Evolutionary conservation across 2,329 filamentous ascomycete genomes (phyloP).

Genomic region (Lachnellula cervina): DNA sequence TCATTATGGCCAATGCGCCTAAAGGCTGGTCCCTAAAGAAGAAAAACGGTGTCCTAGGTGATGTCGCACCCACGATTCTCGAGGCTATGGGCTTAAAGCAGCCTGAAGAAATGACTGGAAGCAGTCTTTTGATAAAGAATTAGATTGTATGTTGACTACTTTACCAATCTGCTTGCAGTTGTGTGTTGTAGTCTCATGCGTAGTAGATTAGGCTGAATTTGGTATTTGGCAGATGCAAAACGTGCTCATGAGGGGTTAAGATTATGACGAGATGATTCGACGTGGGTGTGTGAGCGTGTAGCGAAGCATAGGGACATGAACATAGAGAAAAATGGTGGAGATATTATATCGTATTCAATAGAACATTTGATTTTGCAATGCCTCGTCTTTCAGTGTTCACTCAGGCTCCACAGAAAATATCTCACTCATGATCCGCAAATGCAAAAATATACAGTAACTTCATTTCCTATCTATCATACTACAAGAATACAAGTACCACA

Average conservation of each 20-base stretch:
- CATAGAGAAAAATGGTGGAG: background rate
- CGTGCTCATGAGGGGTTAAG: slow-evolving; percentile 25
- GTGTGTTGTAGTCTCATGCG: background rate
- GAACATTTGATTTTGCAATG: background rate
- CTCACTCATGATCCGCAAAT: too few relatives aligned
- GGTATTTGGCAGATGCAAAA: slow-evolving; percentile 26
- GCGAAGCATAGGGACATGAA: background rate
- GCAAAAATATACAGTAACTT: background rate
- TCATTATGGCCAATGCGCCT: slow-evolving; percentile 96
- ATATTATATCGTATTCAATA: background rate
- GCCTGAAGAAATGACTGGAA: slow-evolving; percentile 88
- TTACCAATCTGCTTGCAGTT: slow-evolving; percentile 6
- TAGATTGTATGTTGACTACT: slow-evolving; percentile 23
- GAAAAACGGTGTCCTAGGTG: slow-evolving; percentile 79
- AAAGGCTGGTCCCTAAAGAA: slow-evolving; percentile 79
- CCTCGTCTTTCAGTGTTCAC: background rate
- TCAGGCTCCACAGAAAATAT: too few relatives aligned
- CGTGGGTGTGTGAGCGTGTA: background rate
- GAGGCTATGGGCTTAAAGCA: slow-evolving; percentile 86
- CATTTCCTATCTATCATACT: background rate
- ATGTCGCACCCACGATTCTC: slow-evolving; percentile 92
- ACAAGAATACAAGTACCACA: background rate
- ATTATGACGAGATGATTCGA: slow-evolving; percentile 4
- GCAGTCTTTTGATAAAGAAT: slow-evolving; percentile 73
- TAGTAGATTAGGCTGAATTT: slow-evolving; percentile 13